phyloP scores from a whole-genome alignment of 495 filamentous ascomycete genomes.

The Mytilinidion resinicola region DNA sequence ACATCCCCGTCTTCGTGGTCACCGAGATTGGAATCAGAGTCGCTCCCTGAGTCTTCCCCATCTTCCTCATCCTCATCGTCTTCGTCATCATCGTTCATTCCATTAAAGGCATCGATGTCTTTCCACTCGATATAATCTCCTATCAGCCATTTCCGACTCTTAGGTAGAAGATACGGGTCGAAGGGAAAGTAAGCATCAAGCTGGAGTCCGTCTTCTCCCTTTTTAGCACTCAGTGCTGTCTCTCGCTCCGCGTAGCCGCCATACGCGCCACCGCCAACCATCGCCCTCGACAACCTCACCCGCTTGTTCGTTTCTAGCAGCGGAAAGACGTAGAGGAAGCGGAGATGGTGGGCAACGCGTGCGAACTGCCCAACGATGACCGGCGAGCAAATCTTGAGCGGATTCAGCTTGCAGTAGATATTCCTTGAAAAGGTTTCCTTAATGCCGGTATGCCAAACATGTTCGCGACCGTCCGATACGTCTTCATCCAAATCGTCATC shows the following conservation, averaged over 20 bases:
- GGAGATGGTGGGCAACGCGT: conserved; percentile 71
- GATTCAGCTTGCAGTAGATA: conserved; percentile 84
- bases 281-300: conserved; percentile 53
- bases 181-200: conserved; percentile 95
- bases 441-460: conserved; percentile 66
- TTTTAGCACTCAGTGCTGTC: conserved; percentile 49
- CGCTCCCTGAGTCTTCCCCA: conserved; percentile 36
- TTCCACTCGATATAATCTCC: conserved; percentile 82
- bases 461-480: conserved; percentile 53
- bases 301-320: conserved; percentile 90
- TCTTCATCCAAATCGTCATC: conserved; percentile 45
- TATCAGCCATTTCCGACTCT: conserved; percentile 78
- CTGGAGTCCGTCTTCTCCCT: conserved; percentile 64
- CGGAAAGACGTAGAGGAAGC: conserved; percentile 79
- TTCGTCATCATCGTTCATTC: conserved; percentile 49
- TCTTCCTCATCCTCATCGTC: conserved; percentile 42
- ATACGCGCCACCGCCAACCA: conserved; percentile 33
- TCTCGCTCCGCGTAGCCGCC: conserved; percentile 53
- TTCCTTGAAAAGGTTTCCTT: conserved; percentile 64
- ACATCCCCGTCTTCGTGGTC: conserved; percentile 36
- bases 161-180: conserved; percentile 84
- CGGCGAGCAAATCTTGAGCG: conserved; percentile 92
- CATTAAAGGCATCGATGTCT: conserved; percentile 49
- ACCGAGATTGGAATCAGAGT: conserved; percentile 42
- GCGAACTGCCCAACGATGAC: conserved; percentile 88